A percentile compares a stretch with the other conserved stretches of the same genome.
Conservation (phyloP, 805 yeast species). For the Candida oleophila region DNA sequence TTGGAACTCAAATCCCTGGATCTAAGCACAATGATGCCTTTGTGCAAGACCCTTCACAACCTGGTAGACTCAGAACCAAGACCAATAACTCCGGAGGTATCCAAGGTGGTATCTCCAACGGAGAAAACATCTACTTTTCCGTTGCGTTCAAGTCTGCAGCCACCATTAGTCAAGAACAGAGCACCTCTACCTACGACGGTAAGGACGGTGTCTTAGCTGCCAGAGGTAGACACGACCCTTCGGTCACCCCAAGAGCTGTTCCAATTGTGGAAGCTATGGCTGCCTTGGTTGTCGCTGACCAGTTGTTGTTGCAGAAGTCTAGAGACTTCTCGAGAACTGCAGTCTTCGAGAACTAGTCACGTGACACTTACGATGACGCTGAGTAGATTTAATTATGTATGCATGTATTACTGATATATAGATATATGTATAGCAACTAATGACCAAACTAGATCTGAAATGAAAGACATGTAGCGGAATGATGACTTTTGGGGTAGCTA, state of each 20-base stretch:
- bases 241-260: conserved; percentile 97
- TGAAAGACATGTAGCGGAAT: too few species aligned
- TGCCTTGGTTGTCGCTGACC: conserved; percentile 89
- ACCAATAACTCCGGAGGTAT: conserved; percentile 96
- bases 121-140: conserved; percentile 90
- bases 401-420: neutral
- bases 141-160: conserved; percentile 99
- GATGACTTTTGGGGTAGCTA: neutral
- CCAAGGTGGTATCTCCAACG: conserved; percentile 97
- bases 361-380: too few species aligned
- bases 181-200: conserved; percentile 87
- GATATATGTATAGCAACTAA: neutral
- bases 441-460: neutral
- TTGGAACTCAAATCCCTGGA: conserved; percentile 87
- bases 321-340: conserved; percentile 48
- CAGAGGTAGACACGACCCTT: conserved; percentile 97
- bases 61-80: conserved; percentile 71
- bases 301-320: conserved; percentile 79
- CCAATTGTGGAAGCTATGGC: conserved; percentile 99
- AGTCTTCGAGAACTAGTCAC: neutral
- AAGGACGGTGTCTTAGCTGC: conserved; percentile 86
- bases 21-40: conserved; percentile 93
- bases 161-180: conserved; percentile 90
- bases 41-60: conserved; percentile 49
- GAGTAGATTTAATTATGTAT: too few species aligned